Evolutionary conservation across 768 basidiomycete genomes (phyloP).

Genomic region (Trametes meyenii): DNA sequence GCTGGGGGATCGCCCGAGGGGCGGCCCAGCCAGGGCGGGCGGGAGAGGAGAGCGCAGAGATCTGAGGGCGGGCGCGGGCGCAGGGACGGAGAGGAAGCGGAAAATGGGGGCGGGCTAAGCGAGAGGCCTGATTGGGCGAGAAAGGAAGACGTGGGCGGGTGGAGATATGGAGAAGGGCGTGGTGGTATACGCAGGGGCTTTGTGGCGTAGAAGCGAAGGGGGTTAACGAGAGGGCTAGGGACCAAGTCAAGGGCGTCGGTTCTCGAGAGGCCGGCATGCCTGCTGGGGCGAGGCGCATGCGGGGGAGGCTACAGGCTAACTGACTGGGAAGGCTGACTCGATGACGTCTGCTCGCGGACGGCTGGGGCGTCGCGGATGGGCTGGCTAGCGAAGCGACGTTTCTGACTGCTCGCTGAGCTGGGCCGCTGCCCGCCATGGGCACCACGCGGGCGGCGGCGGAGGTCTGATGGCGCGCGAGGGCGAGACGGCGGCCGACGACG

Average conservation of each 20-base stretch:
- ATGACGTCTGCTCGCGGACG: slow-evolving; percentile 12
- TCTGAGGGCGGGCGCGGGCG: background rate
- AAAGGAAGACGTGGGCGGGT: background rate
- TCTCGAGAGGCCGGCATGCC: background rate
- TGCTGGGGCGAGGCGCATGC: background rate
- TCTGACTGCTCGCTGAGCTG: slow-evolving; percentile 11
- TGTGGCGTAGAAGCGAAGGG: slow-evolving; percentile 27
- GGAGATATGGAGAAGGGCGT: slow-evolving; percentile 14
- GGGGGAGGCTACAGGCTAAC: background rate
- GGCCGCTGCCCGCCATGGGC: background rate
- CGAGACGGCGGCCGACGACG: background rate
- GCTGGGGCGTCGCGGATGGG: slow-evolving; percentile 1
- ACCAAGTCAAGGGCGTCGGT: no score
- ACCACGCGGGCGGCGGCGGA: background rate
- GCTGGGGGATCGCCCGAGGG: no score
- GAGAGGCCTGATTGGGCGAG: no score
- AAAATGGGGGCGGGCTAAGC: slow-evolving; percentile 4
- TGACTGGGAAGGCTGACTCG: slow-evolving; percentile 3
- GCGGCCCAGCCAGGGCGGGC: background rate
- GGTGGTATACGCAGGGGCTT: slow-evolving; percentile 18
- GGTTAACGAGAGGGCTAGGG: background rate
- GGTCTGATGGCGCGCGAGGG: background rate
- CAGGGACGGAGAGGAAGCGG: slow-evolving; percentile 10
- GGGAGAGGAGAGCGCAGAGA: background rate
- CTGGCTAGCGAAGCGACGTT: slow-evolving; percentile 8